These are phyloP conservation scores for Catenaria anguillulae DNA, from an alignment of 371 early-diverging fungal genomes.

Conservation along the genomic window DNA sequence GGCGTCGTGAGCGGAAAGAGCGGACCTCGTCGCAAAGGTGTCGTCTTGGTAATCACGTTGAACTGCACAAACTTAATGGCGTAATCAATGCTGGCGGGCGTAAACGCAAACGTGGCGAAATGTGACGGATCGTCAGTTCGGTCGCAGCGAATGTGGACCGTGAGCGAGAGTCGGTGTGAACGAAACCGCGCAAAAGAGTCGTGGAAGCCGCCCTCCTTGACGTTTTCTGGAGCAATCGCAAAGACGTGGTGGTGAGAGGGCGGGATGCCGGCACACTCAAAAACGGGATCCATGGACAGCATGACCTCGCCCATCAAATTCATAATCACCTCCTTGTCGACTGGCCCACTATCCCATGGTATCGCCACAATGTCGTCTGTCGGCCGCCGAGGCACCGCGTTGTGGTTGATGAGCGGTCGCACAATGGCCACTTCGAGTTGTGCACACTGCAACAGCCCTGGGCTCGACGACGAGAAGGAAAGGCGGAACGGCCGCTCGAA, in stretches of 20 bases:
- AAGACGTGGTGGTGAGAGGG: neutral
- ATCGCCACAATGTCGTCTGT: neutral
- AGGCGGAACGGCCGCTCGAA: neutral
- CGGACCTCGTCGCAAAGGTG: neutral
- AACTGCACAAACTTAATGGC: neutral
- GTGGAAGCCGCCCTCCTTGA: neutral
- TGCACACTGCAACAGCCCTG: neutral
- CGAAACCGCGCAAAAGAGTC: neutral
- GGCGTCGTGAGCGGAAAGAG: conserved; percentile 1
- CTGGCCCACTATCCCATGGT: neutral
- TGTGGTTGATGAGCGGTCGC: neutral
- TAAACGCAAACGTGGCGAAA: neutral
- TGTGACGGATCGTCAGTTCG: no score
- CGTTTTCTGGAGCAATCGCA: neutral
- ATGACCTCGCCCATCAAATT: neutral
- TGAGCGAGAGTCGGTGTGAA: neutral
- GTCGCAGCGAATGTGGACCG: neutral
- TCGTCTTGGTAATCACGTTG: neutral
- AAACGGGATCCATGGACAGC: neutral
- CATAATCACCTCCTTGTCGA: neutral
- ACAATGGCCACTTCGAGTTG: neutral
- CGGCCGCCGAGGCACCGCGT: neutral
- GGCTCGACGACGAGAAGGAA: neutral
- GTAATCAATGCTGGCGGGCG: neutral
- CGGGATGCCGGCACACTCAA: neutral